A percentile compares a stretch with the other conserved stretches of the same genome.
These are phyloP conservation scores for Russula lepida DNA, from an alignment of 768 basidiomycete genomes.

Conservation along the genomic window DNA sequence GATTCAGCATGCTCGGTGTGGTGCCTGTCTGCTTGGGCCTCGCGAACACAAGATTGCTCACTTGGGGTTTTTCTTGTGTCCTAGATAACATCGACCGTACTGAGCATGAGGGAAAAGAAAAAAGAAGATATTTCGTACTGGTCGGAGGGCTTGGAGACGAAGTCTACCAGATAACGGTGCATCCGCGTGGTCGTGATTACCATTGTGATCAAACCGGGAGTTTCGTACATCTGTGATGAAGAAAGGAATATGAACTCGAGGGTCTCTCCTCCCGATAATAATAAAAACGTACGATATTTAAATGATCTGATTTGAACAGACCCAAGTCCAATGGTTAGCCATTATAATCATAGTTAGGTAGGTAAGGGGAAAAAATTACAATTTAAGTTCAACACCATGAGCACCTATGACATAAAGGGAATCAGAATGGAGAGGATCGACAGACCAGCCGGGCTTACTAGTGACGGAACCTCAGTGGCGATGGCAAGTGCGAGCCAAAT, in stretches of 20 bases:
- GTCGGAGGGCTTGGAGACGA: background rate
- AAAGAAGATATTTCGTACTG: background rate
- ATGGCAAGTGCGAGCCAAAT: background rate
- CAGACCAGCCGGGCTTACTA: background rate
- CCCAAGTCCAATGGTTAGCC: background rate
- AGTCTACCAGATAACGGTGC: background rate
- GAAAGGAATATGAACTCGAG: background rate
- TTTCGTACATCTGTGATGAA: background rate
- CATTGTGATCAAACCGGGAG: background rate
- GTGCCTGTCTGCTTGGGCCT: background rate
- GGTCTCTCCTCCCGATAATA: background rate
- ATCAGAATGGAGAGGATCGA: background rate
- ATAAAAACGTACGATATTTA: background rate
- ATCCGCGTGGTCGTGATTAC: background rate
- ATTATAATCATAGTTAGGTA: background rate
- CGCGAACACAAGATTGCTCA: background rate
- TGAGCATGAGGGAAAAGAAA: background rate
- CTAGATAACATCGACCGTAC: background rate
- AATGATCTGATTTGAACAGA: background rate
- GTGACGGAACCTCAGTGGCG: background rate
- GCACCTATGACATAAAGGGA: background rate
- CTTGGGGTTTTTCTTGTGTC: background rate
- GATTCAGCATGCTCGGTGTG: background rate
- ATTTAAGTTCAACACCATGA: background rate
- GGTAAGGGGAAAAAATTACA: background rate